Base-by-base conservation (phyloP, 352 stramenopile species). In the Blastocystis sp. region DNA sequence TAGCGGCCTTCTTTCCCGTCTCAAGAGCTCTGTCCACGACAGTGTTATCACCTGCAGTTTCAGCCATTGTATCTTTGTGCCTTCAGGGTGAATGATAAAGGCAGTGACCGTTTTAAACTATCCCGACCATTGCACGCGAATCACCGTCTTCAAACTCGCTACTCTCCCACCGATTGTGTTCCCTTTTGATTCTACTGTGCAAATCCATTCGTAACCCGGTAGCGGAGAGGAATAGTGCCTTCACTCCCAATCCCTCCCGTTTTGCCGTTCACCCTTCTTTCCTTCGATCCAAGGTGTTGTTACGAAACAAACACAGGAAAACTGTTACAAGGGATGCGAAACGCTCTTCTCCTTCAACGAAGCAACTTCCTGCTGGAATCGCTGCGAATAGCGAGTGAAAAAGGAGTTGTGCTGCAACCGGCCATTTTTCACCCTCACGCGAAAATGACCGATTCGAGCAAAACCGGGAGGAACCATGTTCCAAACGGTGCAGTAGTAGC, bases 11-110 rank as follows among this genome's bases (percentile, higher is more conserved):
- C 45, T 76, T 79, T 38, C 43, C 78, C 56, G 59, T 53, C 40
- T 88, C 78, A 53, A 88, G 43, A 17, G 78, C 78, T 61, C 78
- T 88, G 65, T 88, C 78, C 59, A 56, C 78, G 59, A 88, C 19
- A 23, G 78, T 88, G 38, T 21, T 53, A 34, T 88, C 78, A 19
- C 56, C 74, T 48, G 38, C 74, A 70, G 56, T 69, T 67, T 67
- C 65, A 48, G 74, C 64, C 74, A 84, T 84, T 53, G 17, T 69
- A 48, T 38, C 38, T 52, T n/a, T 48, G n/a, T 45, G 14, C 14
- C 65, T 19, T 84, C 38, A 69, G 48, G 69, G 43, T 66, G 34
- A 84, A 69, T 45, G 43, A 66, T 67, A 17, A 61, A 41, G 67
- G 59, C 74, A 65, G 45, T 84, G 59, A 67, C n/a, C 19, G 7